Percentiles rank a stretch among this genome's conserved stretches.
phyloP scores from a whole-genome alignment of 768 basidiomycete genomes.

The Rhodotorula kratochvilovae region DNA sequence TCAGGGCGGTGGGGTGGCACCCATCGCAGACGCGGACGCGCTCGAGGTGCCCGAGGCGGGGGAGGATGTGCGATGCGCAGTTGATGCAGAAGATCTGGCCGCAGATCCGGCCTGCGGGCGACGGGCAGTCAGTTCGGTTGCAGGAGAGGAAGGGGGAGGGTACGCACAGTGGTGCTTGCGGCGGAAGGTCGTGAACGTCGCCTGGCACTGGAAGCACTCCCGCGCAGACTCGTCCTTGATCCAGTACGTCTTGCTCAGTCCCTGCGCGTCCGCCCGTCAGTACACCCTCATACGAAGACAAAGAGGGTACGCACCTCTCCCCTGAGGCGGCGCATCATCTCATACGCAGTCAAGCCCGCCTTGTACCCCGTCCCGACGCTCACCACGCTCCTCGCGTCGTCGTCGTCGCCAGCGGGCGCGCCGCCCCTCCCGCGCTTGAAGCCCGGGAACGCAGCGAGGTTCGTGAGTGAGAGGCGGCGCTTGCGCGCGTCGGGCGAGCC shows the following conservation, averaged over 20 bases:
- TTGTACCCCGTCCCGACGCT: conserved; percentile 6
- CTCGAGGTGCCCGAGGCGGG: conserved; percentile 88
- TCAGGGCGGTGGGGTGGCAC: conserved; percentile 50
- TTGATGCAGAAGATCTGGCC: conserved; percentile 97
- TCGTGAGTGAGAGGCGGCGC: conserved; percentile 3
- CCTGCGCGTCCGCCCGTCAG: background rate
- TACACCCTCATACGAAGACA: background rate
- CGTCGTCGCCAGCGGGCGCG: background rate
- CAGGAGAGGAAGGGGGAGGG: too few relatives aligned
- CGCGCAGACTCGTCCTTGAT: conserved; percentile 96
- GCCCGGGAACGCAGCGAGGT: conserved; percentile 21
- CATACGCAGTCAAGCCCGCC: background rate
- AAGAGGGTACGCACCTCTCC: conserved; percentile 1
- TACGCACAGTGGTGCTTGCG: conserved; percentile 42
- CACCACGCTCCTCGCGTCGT: conserved; percentile 14
- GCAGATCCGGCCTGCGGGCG: conserved; percentile 45
- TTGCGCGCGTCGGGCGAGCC: background rate
- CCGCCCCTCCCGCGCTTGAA: conserved; percentile 1
- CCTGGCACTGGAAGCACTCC: conserved; percentile 52
- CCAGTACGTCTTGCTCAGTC: conserved; percentile 86
- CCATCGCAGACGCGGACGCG: conserved; percentile 93
- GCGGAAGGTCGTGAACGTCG: conserved; percentile 33
- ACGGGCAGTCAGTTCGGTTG: background rate
- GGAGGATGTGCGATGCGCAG: conserved; percentile 92
- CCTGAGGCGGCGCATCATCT: background rate